Base-by-base conservation (phyloP, 495 filamentous ascomycete genomes). In the Entonaema liquescens region DNA sequence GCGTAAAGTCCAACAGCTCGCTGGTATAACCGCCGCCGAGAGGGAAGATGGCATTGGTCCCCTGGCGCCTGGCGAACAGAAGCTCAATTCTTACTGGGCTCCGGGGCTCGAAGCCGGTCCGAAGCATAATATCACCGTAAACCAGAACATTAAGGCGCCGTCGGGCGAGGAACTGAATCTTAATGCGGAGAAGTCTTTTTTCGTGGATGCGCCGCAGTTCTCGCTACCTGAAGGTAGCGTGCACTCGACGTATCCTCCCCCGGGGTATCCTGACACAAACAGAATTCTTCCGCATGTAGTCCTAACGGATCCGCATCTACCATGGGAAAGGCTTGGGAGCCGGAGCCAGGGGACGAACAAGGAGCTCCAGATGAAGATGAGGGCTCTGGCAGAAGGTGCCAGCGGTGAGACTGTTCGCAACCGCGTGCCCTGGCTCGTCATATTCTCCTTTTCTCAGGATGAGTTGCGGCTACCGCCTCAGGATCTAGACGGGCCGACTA, bases 221-320 rank as follows among this genome's bases (percentile, higher is more conserved):
- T 65, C 68, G 1, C 21, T 71, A 1, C 68, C 68, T 2, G 62
- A 60, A 5, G 68, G 68, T 21, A 35, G 29, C 9, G 38, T 71
- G 5, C 33, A 71, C 57, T 71, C 68, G 8, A 62, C 50, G 21
- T 86, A 85, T 70, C 85, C 85, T 0, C 78, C 80, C 0, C 63
- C 72, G 2, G 85, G 83, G 11, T 71, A 80, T 31, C 28, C 57
- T 4, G 85, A 81, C 21, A 49, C 67, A 4, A 65, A 52, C 5
- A 28, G 70, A 21, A 79, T 79, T 1, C 72, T 86, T 5, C 84
- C 85, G 0, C 86, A 88, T 63, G 69, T 87, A 0, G 82, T 86
- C 0, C 72, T 87, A 26, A 83, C 73, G n/a, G 83, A 86, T 60
- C 78, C 82, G 0, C 77, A 82, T 40, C 50, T 85, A 0, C 86